Percentiles rank a stretch among this genome's conserved stretches.
Evolutionary conservation across 1,284 basidiomycete species (phyloP).

Genomic region (Agroathelia rolfsii): DNA sequence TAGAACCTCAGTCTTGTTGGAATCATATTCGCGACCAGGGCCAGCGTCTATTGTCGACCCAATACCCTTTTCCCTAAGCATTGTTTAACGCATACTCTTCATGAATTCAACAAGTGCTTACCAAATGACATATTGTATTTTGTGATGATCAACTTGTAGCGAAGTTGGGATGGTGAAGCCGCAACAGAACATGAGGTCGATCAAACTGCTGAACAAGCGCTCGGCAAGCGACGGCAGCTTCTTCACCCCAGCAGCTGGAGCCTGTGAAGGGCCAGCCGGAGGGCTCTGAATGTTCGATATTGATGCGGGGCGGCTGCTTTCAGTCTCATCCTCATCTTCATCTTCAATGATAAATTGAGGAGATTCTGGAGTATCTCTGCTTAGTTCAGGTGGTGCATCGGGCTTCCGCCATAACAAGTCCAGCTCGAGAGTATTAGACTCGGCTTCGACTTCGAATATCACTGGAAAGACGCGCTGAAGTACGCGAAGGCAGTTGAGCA

Average conservation of each 20-base stretch:
- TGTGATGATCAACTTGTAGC: conserved; percentile 71
- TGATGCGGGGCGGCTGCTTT: conserved; percentile 11
- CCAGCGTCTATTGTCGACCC: conserved; percentile 74
- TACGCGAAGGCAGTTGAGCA: conserved; percentile 80
- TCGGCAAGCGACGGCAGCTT: conserved; percentile 69
- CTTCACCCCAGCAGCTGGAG: conserved; percentile 28
- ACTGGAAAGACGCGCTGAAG: conserved; percentile 82
- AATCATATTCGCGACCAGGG: conserved; percentile 57
- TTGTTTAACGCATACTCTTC: not conserved
- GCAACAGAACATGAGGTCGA: conserved; percentile 85
- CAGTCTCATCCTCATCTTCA: conserved; percentile 47
- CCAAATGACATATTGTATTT: conserved; percentile 84
- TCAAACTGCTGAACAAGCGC: conserved; percentile 63
- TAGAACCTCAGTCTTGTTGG: conserved; percentile 79
- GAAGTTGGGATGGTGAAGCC: conserved; percentile 80
- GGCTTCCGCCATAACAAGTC: conserved; percentile 67
- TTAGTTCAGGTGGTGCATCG: conserved; percentile 23
- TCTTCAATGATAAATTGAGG: conserved; percentile 79
- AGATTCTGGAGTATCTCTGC: conserved; percentile 20
- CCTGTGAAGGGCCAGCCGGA: conserved; percentile 15
- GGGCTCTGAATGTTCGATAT: too few relatives aligned
- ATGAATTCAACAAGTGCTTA: conserved; percentile 24
- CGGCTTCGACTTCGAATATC: conserved; percentile 74
- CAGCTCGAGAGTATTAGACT: conserved; percentile 56
- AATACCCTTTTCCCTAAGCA: conserved; percentile 76